Evolutionary conservation across 495 filamentous ascomycete species (phyloP).

Genomic region (Penicillium roqueforti): DNA sequence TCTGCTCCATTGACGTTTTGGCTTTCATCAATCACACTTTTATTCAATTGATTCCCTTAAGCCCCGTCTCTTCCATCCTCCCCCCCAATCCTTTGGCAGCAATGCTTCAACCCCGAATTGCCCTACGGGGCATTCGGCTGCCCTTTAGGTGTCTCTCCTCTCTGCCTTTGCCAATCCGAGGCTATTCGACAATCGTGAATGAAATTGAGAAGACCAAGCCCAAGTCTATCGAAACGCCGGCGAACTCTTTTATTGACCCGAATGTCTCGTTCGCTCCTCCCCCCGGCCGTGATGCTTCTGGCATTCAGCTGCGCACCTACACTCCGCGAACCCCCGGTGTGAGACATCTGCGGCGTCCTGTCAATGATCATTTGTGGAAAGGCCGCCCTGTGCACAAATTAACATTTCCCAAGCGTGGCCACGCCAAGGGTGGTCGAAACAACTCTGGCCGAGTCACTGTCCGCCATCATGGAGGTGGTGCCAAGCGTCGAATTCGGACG

Average conservation of each 20-base stretch:
- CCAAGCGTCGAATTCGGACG: conserved; percentile 83
- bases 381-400: conserved; percentile 76
- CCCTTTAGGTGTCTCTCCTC: conserved; percentile 44
- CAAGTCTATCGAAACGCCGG: conserved; percentile 13
- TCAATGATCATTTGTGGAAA: conserved; percentile 97
- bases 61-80: not conserved
- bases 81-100: conserved; percentile 8
- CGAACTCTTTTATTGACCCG: conserved; percentile 28
- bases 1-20: not conserved
- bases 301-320: conserved; percentile 66
- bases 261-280: conserved; percentile 44
- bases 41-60: conserved; percentile 1
- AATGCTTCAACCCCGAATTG: conserved; percentile 66
- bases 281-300: conserved; percentile 37
- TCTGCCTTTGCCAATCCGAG: conserved; percentile 34
- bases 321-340: conserved; percentile 93
- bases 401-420: conserved; percentile 87
- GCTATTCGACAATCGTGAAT: conserved; percentile 53
- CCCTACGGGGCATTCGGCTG: conserved; percentile 47
- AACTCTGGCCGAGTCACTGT: conserved; percentile 79
- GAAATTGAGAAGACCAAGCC: conserved; percentile 32
- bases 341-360: conserved; percentile 81
- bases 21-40: not conserved
- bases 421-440: conserved; percentile 88
- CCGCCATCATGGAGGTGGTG: conserved; percentile 84